A percentile compares a stretch with the other conserved stretches of the same genome.
These are phyloP conservation scores for Boechera retrofracta DNA, from an alignment of 345 rosid genomes.

Conservation along the genomic window DNA sequence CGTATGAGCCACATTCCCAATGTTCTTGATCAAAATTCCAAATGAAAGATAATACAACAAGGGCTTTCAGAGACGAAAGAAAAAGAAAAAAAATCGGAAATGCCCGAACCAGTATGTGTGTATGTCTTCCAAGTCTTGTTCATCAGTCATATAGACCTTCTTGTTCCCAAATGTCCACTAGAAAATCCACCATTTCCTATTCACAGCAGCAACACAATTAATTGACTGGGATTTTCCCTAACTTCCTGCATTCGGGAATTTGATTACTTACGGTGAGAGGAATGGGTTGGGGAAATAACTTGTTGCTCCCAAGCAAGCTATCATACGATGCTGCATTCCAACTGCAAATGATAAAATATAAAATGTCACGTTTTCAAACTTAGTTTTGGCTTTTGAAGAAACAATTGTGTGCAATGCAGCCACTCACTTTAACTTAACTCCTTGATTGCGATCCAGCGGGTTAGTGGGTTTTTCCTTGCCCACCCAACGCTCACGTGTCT, in stretches of 20 bases:
- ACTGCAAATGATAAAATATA: constrained; percentile 54
- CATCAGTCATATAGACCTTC: constrained; percentile 83
- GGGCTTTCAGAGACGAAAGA: constrained; percentile 15
- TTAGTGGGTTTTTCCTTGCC: constrained; percentile 58
- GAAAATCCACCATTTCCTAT: constrained; percentile 96
- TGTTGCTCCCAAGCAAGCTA: constrained; percentile 81
- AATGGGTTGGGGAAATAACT: constrained; percentile 74
- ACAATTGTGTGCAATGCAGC: constrained; percentile 24
- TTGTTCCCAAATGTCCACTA: constrained; percentile 91
- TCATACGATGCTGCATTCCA: constrained; percentile 75
- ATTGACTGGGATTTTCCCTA: neutral
- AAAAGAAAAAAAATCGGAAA: constrained; percentile 22
- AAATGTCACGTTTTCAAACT: neutral
- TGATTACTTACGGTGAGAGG: constrained; percentile 71
- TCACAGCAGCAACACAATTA: constrained; percentile 10
- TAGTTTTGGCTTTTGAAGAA: constrained; percentile 3
- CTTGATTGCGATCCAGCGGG: constrained; percentile 46
- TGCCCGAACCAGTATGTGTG: constrained; percentile 29
- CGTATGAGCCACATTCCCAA: constrained; percentile 15
- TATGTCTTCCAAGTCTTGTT: constrained; percentile 27
- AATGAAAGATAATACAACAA: constrained; percentile 32
- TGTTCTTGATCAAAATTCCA: constrained; percentile 19
- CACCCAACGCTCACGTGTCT: constrained; percentile 79
- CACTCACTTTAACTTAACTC: constrained; percentile 69
- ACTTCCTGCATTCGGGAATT: neutral